These are phyloP conservation scores for Malus hybrid DNA, from an alignment of 331 rosid genomes.

Conservation along the genomic window DNA sequence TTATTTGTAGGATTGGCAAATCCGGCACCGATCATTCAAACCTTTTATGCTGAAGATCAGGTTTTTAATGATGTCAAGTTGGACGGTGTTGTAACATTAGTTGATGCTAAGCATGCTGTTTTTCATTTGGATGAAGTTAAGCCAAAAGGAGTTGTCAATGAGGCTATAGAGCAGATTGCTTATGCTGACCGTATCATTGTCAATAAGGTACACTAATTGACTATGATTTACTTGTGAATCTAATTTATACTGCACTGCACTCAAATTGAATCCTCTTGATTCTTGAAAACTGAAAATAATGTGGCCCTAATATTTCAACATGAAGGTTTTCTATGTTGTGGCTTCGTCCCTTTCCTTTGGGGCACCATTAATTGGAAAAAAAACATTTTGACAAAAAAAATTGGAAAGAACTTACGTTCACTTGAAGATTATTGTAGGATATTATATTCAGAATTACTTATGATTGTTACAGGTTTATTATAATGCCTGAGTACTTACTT, in stretches of 20 bases:
- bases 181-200: constrained; percentile 92
- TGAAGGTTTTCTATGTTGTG: neutral
- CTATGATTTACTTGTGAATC: neutral
- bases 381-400: neutral
- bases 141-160: constrained; percentile 80
- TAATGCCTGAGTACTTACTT: constrained; percentile 9
- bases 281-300: neutral
- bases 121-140: constrained; percentile 86
- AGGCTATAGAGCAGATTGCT: constrained; percentile 90
- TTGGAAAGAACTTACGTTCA: neutral
- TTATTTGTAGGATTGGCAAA: constrained; percentile 74
- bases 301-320: neutral
- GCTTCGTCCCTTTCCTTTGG: neutral
- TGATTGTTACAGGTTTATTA: constrained; percentile 3
- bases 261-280: neutral
- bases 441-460: neutral
- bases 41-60: constrained; percentile 83
- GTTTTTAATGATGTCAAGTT: constrained; percentile 78
- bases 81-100: constrained; percentile 96
- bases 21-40: constrained; percentile 93
- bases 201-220: constrained; percentile 52
- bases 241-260: neutral
- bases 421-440: neutral
- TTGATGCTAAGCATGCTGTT: constrained; percentile 80
- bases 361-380: neutral